Percentiles rank a stretch among this genome's conserved stretches.
Conservation (phyloP, 208 protist species). For the Crithidia thermophila region DNA sequence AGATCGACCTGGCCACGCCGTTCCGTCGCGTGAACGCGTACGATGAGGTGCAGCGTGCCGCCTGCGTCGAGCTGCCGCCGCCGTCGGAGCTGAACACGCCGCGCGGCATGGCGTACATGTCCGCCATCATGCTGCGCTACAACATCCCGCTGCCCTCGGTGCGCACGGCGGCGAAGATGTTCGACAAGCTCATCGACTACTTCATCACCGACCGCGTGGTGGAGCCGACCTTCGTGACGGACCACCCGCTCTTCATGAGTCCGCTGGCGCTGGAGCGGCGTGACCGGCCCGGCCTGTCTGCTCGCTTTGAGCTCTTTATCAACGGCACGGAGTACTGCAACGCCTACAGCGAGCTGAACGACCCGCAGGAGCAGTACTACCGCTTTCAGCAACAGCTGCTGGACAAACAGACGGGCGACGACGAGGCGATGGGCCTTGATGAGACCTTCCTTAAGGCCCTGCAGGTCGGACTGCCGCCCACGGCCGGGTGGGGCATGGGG, state of each 20-base stretch:
- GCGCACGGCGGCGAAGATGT: slow-evolving; percentile 90
- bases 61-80: slow-evolving; percentile 73
- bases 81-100: slow-evolving; percentile 81
- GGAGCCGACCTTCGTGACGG: slow-evolving; percentile 95
- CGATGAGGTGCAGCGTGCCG: slow-evolving; percentile 80
- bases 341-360: slow-evolving; percentile 97
- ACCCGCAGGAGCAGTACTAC: slow-evolving; percentile 95
- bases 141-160: slow-evolving; percentile 81
- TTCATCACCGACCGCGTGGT: slow-evolving; percentile 92
- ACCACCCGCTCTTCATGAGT: slow-evolving; percentile 95
- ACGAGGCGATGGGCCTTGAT: slow-evolving; percentile 93
- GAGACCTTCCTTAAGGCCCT: slow-evolving; percentile 95
- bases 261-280: slow-evolving; percentile 91
- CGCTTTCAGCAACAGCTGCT: slow-evolving; percentile 94
- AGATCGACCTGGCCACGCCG: slow-evolving; percentile 87
- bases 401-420: slow-evolving; percentile 89
- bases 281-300: slow-evolving; percentile 74
- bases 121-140: slow-evolving; percentile 84
- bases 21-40: slow-evolving; percentile 92
- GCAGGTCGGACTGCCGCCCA: slow-evolving; percentile 95
- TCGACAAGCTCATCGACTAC: slow-evolving; percentile 92
- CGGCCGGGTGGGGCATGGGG: slow-evolving; percentile 96
- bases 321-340: slow-evolving; percentile 95
- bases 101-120: slow-evolving; percentile 77
- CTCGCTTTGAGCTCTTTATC: slow-evolving; percentile 98